Conservation (phyloP, 2,329 filamentous ascomycete species). For the Thielaviopsis cerberus region DNA sequence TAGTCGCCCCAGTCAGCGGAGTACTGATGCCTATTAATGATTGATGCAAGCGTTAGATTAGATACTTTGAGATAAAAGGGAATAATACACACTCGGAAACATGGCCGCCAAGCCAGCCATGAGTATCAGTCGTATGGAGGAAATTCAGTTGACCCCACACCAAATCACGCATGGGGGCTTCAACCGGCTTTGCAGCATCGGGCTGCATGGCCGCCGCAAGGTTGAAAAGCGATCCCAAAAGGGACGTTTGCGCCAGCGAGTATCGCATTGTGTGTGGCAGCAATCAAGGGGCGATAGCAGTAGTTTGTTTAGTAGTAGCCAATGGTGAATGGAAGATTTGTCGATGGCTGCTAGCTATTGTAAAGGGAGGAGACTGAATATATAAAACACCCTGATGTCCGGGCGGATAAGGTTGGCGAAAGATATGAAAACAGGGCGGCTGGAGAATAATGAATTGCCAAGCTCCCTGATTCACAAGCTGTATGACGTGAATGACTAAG, state of each 20-base stretch:
- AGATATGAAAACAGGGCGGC: not conserved
- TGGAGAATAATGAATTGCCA: not conserved
- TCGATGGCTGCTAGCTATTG: not conserved
- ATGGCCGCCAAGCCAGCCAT: slow-evolving; percentile 91
- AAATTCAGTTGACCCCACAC: slow-evolving; percentile 93
- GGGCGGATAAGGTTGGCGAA: not conserved
- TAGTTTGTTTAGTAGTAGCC: too few relatives aligned
- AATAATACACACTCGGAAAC: slow-evolving; percentile 52
- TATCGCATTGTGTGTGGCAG: not conserved
- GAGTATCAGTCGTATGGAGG: slow-evolving; percentile 87
- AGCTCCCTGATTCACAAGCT: not conserved
- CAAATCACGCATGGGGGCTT: slow-evolving; percentile 65
- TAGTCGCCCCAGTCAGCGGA: slow-evolving; percentile 97
- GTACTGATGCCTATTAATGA: slow-evolving; percentile 52
- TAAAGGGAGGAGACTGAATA: not conserved
- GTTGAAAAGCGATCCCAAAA: slow-evolving; percentile 17
- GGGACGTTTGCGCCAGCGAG: slow-evolving; percentile 11
- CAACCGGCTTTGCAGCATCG: slow-evolving; percentile 55
- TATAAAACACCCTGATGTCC: not conserved
- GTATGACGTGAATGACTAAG: not conserved
- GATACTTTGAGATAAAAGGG: too few relatives aligned
- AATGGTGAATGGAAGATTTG: too few relatives aligned
- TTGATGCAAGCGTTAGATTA: not conserved
- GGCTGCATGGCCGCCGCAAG: slow-evolving; percentile 46
- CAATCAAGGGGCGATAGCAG: too few relatives aligned